Evolutionary conservation across 305 asterid genomes (phyloP), one percentile per base, ranked within the genome.

Genomic region (Fraxinus paxiana): DNA sequence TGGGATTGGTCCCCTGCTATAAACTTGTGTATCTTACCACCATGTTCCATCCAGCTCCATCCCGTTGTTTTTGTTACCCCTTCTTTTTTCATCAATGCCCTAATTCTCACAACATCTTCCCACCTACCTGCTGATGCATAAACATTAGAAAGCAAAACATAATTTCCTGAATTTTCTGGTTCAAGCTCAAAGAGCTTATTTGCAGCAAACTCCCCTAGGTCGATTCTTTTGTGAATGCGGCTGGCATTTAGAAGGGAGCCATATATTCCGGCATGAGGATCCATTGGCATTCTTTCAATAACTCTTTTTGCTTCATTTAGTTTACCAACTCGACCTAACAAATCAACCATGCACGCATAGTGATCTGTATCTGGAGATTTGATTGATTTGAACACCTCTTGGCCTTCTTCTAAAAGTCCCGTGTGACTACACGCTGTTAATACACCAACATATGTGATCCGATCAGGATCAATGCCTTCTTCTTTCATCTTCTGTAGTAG

Each of bases 391-490:
- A 92, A 93, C 18, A 92, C 88, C 79, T 81, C 76, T 82, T 10
- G 79, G 46, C 95, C 95, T 35, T 89, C 90, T 72, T 87, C 86
- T 17, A 88, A 33, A 83, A 87, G 80, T 33, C 97, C 98, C 3
- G 94, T 86, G 79, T 93, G 98, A 76, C 98, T 92, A 83, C 97
- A 93, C 4, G 97, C 94, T 38, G 91, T 92, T 72, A 93, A 90
- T 75, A 90, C 87, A 20, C 88, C 92, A 0, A 88, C 84, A 43
- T 89, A 89, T 3, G 97, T 87, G 75, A 93, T 85, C 72, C 93
- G 88, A 82, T 93, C 92, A 2, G 97, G 92, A 84, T 83, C 82
- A 24, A 90, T 69, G 30, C 87, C 81, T 83, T 86, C 92, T 46
- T 87, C 75, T 83, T 85, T 81, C 97, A 93, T 93, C 90, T 79